phyloP scores from a whole-genome alignment of 2,329 filamentous ascomycete species.

The Fusarium chaquense region DNA sequence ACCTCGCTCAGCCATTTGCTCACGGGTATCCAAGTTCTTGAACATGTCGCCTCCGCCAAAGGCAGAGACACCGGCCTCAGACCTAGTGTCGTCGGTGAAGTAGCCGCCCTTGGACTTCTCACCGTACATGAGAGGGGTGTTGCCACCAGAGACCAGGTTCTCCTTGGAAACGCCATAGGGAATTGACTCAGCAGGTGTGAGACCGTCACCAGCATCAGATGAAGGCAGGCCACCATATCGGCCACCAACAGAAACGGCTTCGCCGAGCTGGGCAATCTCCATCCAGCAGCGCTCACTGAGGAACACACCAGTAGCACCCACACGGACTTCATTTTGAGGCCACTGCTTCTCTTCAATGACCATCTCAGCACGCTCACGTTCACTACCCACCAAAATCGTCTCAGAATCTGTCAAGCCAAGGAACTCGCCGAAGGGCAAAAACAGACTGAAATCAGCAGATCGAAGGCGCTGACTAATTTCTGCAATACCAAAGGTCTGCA shows the following conservation, averaged over 20 bases:
- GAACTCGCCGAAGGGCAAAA: constrained; percentile 96
- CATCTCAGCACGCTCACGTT: constrained; percentile 89
- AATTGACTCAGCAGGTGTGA: constrained; percentile 69
- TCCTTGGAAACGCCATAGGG: constrained; percentile 74
- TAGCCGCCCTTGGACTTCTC: constrained; percentile 84
- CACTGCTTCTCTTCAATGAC: constrained; percentile 93
- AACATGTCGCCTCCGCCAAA: constrained; percentile 97
- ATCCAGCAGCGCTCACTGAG: constrained; percentile 96
- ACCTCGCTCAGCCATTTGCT: constrained; percentile 94
- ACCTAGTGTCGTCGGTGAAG: constrained; percentile 90
- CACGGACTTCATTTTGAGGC: constrained; percentile 89
- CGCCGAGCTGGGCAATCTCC: constrained; percentile 82
- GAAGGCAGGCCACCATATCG: constrained; percentile 47
- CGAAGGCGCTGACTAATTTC: constrained; percentile 95
- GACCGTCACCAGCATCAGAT: constrained; percentile 73
- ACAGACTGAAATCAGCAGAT: constrained; percentile 94
- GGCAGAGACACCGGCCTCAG: constrained; percentile 91
- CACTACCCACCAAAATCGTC: constrained; percentile 87
- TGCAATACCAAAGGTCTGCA: constrained; percentile 95
- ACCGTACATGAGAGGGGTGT: constrained; percentile 72
- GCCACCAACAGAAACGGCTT: constrained; percentile 67
- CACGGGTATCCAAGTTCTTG: constrained; percentile 91
- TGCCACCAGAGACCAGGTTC: constrained; percentile 64
- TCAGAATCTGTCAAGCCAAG: constrained; percentile 88
- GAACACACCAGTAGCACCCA: constrained; percentile 94